A percentile compares a stretch with the other conserved stretches of the same genome.
Conservation (phyloP, 768 basidiomycete species). For the Artomyces pyxidatus region DNA sequence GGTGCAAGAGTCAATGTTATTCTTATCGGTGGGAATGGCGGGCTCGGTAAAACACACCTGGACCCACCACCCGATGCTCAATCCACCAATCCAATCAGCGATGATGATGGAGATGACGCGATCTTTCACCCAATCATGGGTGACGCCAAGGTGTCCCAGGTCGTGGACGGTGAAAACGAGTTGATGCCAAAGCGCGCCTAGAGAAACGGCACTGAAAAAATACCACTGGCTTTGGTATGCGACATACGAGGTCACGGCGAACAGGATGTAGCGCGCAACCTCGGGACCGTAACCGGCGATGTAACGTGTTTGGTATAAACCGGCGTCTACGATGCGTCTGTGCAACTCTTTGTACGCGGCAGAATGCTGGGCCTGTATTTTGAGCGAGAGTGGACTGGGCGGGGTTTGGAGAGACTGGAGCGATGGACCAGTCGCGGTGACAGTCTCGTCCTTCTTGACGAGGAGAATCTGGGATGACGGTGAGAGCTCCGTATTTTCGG, state of each 20-base stretch:
- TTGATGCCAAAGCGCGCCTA: constrained; percentile 94
- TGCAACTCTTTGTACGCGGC: constrained; percentile 77
- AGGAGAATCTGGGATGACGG: constrained; percentile 53
- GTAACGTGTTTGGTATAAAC: constrained; percentile 80
- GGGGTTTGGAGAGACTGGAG: constrained; percentile 40
- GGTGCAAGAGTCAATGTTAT: too few species aligned
- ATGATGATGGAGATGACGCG: constrained; percentile 71
- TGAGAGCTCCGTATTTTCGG: constrained; percentile 15
- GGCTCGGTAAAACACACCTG: constrained; percentile 53
- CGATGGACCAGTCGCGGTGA: constrained; percentile 30
- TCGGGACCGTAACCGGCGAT: constrained; percentile 88
- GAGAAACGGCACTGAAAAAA: constrained; percentile 64
- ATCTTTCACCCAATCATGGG: constrained; percentile 78
- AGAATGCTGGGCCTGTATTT: constrained; percentile 59
- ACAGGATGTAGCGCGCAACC: constrained; percentile 63
- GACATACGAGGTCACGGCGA: constrained; percentile 51
- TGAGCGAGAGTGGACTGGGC: constrained; percentile 44
- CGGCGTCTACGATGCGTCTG: constrained; percentile 61
- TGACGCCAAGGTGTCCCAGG: constrained; percentile 91
- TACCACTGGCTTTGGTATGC: constrained; percentile 61
- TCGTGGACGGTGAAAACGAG: constrained; percentile 90
- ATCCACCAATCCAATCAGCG: constrained; percentile 83
- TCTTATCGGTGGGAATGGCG: too few species aligned
- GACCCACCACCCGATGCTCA: constrained; percentile 98
- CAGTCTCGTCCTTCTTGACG: constrained; percentile 32